Conservation (phyloP, 768 basidiomycete genomes). For the Symmetrospora coprosmae region DNA sequence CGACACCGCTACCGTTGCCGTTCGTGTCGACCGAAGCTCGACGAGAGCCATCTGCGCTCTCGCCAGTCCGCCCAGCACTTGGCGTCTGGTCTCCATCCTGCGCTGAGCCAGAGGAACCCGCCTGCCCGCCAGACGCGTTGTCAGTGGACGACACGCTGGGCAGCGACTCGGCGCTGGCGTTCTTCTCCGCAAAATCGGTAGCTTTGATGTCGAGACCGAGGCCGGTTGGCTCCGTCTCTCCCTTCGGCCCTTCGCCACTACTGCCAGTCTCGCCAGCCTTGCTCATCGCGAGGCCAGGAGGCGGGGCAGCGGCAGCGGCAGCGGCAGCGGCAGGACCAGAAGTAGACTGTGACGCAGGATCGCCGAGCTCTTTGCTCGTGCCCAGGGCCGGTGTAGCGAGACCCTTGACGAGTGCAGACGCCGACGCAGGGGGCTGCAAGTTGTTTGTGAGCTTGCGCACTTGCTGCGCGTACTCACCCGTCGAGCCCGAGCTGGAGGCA, state of each 20-base stretch:
- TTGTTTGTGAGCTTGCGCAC: neutral
- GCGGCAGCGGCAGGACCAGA: neutral
- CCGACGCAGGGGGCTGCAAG: neutral
- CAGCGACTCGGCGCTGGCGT: neutral
- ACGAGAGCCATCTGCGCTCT: neutral
- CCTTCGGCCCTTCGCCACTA: no score
- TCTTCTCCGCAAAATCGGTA: neutral
- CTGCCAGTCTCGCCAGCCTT: neutral
- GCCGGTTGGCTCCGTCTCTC: no score
- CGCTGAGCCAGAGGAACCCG: no score
- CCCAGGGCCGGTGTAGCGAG: slow-evolving; percentile 1
- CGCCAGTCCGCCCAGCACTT: neutral
- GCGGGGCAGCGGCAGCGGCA: neutral
- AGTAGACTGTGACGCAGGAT: neutral
- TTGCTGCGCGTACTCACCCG: neutral
- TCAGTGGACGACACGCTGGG: no score
- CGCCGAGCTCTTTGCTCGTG: neutral
- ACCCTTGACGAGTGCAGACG: neutral
- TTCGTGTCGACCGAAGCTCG: neutral
- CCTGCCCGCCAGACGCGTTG: no score
- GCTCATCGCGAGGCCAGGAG: neutral
- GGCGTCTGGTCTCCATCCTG: no score
- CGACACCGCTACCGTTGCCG: neutral
- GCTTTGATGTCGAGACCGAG: neutral
- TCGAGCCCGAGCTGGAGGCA: neutral